Evolutionary conservation across 495 filamentous ascomycete species (phyloP).

Genomic region (Podospora sp.): DNA sequence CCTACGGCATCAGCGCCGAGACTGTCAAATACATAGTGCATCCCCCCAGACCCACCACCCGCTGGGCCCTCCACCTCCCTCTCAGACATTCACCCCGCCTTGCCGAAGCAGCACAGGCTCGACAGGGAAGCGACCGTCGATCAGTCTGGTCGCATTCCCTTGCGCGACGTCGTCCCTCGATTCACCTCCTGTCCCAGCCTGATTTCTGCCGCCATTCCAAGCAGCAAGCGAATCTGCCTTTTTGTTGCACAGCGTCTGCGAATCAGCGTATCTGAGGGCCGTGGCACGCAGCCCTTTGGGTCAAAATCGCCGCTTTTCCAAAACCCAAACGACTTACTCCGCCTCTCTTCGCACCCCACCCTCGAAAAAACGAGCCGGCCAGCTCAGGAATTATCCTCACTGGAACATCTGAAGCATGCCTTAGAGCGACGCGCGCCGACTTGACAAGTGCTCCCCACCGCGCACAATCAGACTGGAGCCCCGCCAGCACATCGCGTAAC

Average conservation of each 20-base stretch:
- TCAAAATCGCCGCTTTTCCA: not conserved
- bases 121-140: conserved; percentile 20
- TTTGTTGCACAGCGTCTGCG: conserved; percentile 9
- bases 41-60: conserved; percentile 12
- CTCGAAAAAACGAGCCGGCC: not conserved
- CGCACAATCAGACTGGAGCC: not conserved
- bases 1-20: not conserved
- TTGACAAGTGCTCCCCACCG: conserved; percentile 7
- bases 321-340: conserved; percentile 2
- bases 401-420: conserved; percentile 7
- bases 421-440: not conserved
- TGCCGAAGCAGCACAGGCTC: conserved; percentile 14
- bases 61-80: conserved; percentile 9
- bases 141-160: conserved; percentile 19
- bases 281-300: not conserved
- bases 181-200: not conserved
- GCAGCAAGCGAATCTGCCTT: conserved; percentile 2
- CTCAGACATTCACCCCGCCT: conserved; percentile 17
- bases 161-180: conserved; percentile 11
- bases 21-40: conserved; percentile 20
- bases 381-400: not conserved
- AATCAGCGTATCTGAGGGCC: not conserved
- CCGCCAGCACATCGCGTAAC: conserved; percentile 1
- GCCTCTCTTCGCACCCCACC: not conserved
- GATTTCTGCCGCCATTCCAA: conserved; percentile 16